Conservation (phyloP, 257 asterid genomes). For the Ehretia macrophylla region DNA sequence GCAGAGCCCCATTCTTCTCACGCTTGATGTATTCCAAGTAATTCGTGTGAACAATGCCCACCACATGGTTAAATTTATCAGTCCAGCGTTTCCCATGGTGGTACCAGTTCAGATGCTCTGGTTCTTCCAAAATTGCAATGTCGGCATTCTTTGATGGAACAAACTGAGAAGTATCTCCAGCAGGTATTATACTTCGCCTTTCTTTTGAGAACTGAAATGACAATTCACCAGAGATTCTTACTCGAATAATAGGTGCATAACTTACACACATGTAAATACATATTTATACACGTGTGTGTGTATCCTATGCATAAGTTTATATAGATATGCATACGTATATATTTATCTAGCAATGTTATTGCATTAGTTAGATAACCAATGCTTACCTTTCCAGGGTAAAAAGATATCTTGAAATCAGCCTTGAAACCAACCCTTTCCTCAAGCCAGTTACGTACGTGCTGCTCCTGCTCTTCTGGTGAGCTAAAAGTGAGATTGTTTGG, state of each 20-base stretch:
- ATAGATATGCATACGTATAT: no score
- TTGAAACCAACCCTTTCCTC: slow-evolving; percentile 3
- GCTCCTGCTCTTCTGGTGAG: slow-evolving; percentile 6
- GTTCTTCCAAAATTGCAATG: slow-evolving; percentile 7
- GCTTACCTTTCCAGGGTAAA: slow-evolving; percentile 3
- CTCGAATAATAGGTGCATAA: no score
- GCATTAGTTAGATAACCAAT: no score
- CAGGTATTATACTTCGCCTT: slow-evolving; percentile 2
- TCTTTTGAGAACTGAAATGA: slow-evolving; percentile 5
- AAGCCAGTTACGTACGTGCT: not conserved
- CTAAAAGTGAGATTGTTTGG: slow-evolving; percentile 6
- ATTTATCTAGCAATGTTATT: no score
- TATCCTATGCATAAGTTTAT: no score
- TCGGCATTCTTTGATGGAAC: slow-evolving; percentile 4
- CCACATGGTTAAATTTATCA: slow-evolving; percentile 3
- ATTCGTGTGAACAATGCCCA: slow-evolving; percentile 13
- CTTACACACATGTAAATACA: no score
- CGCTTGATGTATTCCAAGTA: slow-evolving; percentile 9
- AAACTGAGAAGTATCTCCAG: slow-evolving; percentile 5
- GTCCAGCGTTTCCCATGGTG: slow-evolving; percentile 13
- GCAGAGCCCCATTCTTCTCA: slow-evolving; percentile 7
- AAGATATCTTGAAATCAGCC: not conserved
- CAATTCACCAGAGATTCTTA: not conserved
- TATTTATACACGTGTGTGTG: no score
- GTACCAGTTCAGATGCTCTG: slow-evolving; percentile 11